Evolutionary conservation across 2,329 filamentous ascomycete species (phyloP), one percentile per base, ranked within the genome.

Genomic region (Emmonsiellopsis sp.): DNA sequence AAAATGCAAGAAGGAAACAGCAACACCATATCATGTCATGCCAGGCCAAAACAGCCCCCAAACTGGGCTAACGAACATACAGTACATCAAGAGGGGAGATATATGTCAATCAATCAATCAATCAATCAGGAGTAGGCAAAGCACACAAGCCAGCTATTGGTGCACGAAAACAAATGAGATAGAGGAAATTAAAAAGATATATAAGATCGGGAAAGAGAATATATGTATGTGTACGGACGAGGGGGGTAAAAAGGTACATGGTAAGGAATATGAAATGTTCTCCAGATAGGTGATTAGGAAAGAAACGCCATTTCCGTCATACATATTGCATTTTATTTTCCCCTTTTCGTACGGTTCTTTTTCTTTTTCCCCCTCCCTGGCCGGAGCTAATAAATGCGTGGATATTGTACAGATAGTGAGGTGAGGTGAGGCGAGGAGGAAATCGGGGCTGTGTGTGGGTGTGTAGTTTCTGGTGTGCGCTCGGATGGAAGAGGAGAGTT

Each of bases 101-200:
- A 27, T 27, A 27, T 27, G 5, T 27, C 21, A 27, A 27, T 27
- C 21, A 27, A 27, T 27, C 21, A 27, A 27, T 3, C 21, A 27
- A 27, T 3, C 21, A 27, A 27, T 3, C 21, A 27, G 1, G 21
- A 27, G 21, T 5, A 27, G 21, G 21, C 21, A 27, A 27, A 27
- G 21, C 21, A 27, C 21, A 27, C 5, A 1, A 27, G 21, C 21
- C 21, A 27, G 21, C 21, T 27, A 27, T 27, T 27, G 21, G 21
- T 3, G 5, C 21, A 36, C 62, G 5, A 37, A 48, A 9, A n/a
- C 54, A 59, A 53, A 54, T 55, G 57, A 60, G 50, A 54, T 33
- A 3, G 21, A 27, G 50, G 36, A 42, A 56, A 56, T 58, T 58
- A 55, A 61, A 60, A 60, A 59, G 52, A 13, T n/a, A 42, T n/a